Evolutionary conservation across 331 rosid species (phyloP), one percentile per base, ranked within the genome.

Genomic region (Saraca asoca): DNA sequence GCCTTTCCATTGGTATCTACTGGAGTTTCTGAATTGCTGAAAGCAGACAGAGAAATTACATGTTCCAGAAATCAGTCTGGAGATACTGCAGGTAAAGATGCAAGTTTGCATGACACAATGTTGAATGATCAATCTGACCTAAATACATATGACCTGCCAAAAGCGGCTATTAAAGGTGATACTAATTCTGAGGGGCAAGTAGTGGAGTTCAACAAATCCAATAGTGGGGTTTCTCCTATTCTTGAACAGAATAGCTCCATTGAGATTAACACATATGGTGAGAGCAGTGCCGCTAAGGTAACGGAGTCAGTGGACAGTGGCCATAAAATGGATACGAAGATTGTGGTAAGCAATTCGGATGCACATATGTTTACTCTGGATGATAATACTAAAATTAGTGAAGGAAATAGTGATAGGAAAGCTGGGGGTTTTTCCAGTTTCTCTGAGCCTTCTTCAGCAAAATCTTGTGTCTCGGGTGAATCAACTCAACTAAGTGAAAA

Each of bases 191-290:
- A 38, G 61, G 79, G 57, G 11, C 76, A 62, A 75, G 83, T 67
- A 59, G 78, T 66, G 75, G 87, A 74, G 66, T 72, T 4, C 35
- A 66, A 73, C 68, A 58, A 62, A 67, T 64, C 71, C 13, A 62
- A 35, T 68, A 13, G 60, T 70, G 81, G 33, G 56, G 61, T 64
- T 45, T 57, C 55, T 69, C 76, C 85, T 48, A 69, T 52, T 75
- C 56, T 74, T 39, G 84, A 80, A 61, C 79, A 83, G 51, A 80
- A 60, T 66, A 83, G 78, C 77, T 62, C 75, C 31, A 29, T 55
- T 34, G 84, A 66, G 46, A 75, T 67, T 58, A 61, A n/a, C 49
- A 41, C 73, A 31, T 31, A 53, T 68, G 55, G 16, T 52, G 79
- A 54, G 75, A 74, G 75, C 72, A 75, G 59, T 58, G 33, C 66